phyloP scores from a whole-genome alignment of 352 stramenopile genomes.

The Aphanomyces astaci region DNA sequence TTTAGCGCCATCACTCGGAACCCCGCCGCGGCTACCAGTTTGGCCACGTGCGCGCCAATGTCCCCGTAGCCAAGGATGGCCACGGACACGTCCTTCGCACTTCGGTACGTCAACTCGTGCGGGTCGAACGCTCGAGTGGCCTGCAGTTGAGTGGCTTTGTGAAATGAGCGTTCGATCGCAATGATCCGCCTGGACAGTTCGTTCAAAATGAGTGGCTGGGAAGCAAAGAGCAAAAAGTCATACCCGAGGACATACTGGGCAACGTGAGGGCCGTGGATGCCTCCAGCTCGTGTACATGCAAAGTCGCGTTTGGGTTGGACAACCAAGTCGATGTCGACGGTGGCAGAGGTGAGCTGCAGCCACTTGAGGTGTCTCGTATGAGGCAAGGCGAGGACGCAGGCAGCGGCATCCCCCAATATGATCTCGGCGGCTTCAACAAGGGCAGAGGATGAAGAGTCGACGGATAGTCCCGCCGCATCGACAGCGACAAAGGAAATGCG shows the following conservation, averaged over 20 bases:
- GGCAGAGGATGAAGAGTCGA: neutral
- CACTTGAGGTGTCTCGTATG: neutral
- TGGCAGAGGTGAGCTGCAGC: neutral
- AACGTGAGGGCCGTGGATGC: neutral
- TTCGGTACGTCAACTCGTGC: neutral
- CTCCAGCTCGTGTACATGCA: neutral
- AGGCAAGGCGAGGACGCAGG: neutral
- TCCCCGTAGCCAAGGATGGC: neutral
- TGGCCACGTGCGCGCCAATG: neutral
- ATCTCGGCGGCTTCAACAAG: neutral
- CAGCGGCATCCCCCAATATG: neutral
- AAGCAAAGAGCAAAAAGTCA: too few relatives aligned
- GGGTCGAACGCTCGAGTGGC: neutral
- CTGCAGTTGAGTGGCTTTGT: neutral
- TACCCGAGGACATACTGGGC: neutral
- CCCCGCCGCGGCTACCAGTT: conserved; percentile 25
- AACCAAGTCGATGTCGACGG: neutral
- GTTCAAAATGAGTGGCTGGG: neutral
- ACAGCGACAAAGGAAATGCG: neutral
- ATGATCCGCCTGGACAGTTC: neutral
- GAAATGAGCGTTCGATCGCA: neutral
- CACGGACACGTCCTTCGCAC: neutral
- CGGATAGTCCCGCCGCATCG: neutral
- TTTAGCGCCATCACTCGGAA: conserved; percentile 64
- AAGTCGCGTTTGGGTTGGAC: neutral